Percentiles rank a stretch among this genome's conserved stretches.
Evolutionary conservation across 129 eudicot genomes (phyloP).

Genomic region (Smallanthus sonchifolius): DNA sequence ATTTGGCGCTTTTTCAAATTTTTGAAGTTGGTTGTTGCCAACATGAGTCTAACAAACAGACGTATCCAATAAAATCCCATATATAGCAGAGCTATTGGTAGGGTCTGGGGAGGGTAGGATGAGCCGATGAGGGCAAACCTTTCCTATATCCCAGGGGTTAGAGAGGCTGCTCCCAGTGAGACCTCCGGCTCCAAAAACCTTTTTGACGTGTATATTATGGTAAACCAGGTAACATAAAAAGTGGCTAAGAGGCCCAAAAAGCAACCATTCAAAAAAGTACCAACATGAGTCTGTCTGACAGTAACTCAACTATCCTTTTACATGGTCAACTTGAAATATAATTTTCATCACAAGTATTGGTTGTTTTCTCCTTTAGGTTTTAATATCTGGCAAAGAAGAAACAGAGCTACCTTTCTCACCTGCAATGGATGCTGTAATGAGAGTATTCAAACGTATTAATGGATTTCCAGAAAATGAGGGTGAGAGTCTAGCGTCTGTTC

Average conservation of each 20-base stretch:
- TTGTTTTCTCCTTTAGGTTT: conserved; percentile 42
- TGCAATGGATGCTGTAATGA: conserved; percentile 87
- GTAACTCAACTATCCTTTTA: background rate
- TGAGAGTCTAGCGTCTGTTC: conserved; percentile 35
- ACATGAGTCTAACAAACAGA: background rate
- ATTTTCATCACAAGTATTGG: background rate
- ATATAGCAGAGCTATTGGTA: no score
- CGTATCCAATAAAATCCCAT: no score
- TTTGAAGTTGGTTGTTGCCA: background rate
- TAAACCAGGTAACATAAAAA: no score
- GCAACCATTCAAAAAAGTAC: no score
- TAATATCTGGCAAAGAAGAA: conserved; percentile 87
- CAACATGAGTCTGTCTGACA: background rate
- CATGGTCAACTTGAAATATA: background rate
- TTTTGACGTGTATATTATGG: no score
- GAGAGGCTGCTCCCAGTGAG: no score
- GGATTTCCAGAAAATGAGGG: conserved; percentile 60
- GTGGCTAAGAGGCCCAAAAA: no score
- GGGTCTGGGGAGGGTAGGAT: no score
- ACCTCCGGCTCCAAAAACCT: no score
- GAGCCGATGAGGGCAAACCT: no score
- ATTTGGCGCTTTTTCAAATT: background rate
- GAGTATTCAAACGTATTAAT: conserved; percentile 58
- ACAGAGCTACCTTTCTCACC: conserved; percentile 69
- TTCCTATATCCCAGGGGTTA: no score